A percentile compares a stretch with the other conserved stretches of the same genome.
These are phyloP conservation scores for Tulasnella sp. DNA, from an alignment of 768 basidiomycete species.

Conservation along the genomic window DNA sequence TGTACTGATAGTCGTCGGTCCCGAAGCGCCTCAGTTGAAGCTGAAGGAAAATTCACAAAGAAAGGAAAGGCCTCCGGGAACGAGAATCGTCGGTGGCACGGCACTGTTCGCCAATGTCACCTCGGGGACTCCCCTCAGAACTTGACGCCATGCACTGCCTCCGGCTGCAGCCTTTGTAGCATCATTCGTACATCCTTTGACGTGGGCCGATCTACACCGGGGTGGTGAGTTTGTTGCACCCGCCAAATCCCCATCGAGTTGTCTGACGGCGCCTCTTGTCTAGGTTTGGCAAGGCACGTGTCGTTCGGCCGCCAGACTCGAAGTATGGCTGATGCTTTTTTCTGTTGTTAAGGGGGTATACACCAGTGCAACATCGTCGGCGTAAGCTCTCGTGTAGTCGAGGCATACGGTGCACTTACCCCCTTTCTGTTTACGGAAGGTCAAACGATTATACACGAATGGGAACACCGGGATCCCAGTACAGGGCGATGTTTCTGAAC, in stretches of 20 bases:
- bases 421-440: not conserved
- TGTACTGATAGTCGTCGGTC: no score
- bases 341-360: slow-evolving; percentile 33
- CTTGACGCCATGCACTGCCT: not conserved
- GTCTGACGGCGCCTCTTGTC: not conserved
- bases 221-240: not conserved
- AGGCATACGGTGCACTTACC: not conserved
- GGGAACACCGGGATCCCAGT: not conserved
- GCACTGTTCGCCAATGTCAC: slow-evolving; percentile 53
- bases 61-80: slow-evolving; percentile 49
- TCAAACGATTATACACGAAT: not conserved
- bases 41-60: slow-evolving; percentile 43
- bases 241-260: not conserved
- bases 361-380: slow-evolving; percentile 3
- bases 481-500: slow-evolving; percentile 6
- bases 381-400: not conserved
- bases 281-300: slow-evolving; percentile 10
- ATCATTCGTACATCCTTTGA: not conserved
- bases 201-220: not conserved
- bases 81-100: slow-evolving; percentile 66
- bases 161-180: not conserved
- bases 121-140: not conserved
- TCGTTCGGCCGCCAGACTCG: not conserved
- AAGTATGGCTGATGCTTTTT: not conserved
- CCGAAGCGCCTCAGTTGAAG: no score